Evolutionary conservation across 192 early-diverging fungal species (phyloP), one percentile per base, ranked within the genome.

Genomic region (Podila minutissima): DNA sequence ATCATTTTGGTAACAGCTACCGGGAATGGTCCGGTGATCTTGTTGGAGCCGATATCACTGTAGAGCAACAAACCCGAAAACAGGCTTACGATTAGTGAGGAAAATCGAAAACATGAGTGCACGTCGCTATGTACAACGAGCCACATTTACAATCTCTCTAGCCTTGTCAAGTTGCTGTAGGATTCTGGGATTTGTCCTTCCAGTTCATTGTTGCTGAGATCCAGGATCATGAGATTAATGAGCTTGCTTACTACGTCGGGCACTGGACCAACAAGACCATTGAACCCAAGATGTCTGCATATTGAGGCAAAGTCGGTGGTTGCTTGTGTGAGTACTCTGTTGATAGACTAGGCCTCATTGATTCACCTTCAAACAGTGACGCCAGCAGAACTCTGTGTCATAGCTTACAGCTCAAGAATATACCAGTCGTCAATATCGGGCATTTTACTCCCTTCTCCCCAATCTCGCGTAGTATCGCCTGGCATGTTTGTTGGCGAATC

Each of bases 41-140:
- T 59, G 65, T 78, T 78, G 13, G 69, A 78, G 37, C 69, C 62
- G 8, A 78, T 24, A 61, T 76, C 74, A 5, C 74, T 71, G n/a
- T 1, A 53, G 7, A 38, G 7, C 15, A 33, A 9, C 33, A 62
- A 20, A 32, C 17, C 7, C 32, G 53, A 10, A 24, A 24, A n/a
- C 5, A n/a, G 19, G 8, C 7, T 19, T 1, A n/a, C 22, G 24
- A 24, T 26, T 17, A 55, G 53, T 19, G 17, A 51, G 7, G 50
- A 51, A 5, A 1, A 53, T 7, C 51, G 51, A 2, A 6, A 55
- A 2, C 2, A 55, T 26, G 53, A 12, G 6, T 24, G 11, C 53
- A 55, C 10, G 53, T 55, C 17, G 1, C n/a, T 1, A 26, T 55
- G 53, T 8, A n/a, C 22, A 55, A 10, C 9, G 9, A 37, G 35